Evolutionary conservation across 257 asterid genomes (phyloP).

Genomic region (Datura wrightii): DNA sequence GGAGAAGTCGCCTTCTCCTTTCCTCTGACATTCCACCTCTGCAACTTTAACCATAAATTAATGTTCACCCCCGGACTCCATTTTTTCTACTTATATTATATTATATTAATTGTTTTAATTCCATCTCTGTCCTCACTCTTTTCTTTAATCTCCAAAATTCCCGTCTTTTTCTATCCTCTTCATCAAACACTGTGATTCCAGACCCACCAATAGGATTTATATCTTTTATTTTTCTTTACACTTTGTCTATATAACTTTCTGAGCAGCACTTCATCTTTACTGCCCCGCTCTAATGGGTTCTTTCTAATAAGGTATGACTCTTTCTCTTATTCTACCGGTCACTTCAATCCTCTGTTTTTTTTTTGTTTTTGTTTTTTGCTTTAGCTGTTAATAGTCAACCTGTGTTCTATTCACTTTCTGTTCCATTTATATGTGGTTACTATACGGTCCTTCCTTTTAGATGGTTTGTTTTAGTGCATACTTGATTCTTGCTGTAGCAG

Average conservation of each 20-base stretch:
- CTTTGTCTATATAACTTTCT: conserved; percentile 30
- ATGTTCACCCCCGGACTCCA: background rate
- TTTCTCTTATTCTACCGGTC: background rate
- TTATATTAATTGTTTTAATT: background rate
- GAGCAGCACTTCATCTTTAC: conserved; percentile 29
- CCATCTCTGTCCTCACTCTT: conserved; percentile 39
- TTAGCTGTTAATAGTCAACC: conserved; percentile 4
- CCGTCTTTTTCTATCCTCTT: conserved; percentile 26
- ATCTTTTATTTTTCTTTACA: conserved; percentile 20
- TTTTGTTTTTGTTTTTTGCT: too few relatives aligned
- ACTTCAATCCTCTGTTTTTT: background rate
- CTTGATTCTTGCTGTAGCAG: conserved; percentile 35
- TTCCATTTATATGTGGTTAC: conserved; percentile 3
- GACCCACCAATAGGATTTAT: conserved; percentile 50
- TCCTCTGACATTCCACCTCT: conserved; percentile 81
- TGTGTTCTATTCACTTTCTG: conserved; percentile 11
- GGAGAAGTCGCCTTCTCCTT: conserved; percentile 66
- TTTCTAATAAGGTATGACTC: conserved; percentile 42
- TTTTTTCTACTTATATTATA: background rate
- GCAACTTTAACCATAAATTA: conserved; percentile 38
- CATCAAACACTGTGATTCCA: conserved; percentile 36
- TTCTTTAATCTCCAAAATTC: conserved; percentile 29
- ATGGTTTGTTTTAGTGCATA: conserved; percentile 27
- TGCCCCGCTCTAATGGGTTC: conserved; percentile 37
- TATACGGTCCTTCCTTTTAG: conserved; percentile 16